A percentile compares a stretch with the other conserved stretches of the same genome.
Conservation (phyloP, 495 filamentous ascomycete species). For the Bacidia rubella region DNA sequence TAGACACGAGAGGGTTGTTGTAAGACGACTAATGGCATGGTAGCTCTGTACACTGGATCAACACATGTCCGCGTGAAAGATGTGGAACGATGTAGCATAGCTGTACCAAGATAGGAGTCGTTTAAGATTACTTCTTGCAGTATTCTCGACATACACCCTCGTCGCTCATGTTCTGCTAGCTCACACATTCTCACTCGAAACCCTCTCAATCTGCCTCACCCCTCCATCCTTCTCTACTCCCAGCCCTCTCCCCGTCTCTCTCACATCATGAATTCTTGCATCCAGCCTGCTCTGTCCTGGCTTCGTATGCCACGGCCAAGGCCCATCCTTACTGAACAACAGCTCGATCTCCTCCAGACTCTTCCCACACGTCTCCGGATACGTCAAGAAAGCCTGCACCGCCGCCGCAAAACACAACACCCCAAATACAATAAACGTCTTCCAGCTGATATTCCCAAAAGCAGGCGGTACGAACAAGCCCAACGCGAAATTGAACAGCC, state of each 20-base stretch:
- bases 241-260: neutral
- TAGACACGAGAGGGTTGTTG: too few relatives aligned
- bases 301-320: constrained; percentile 45
- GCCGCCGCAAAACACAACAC: constrained; percentile 51
- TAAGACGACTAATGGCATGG: too few relatives aligned
- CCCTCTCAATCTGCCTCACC: too few relatives aligned
- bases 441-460: constrained; percentile 60
- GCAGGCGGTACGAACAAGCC: constrained; percentile 57
- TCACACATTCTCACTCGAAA: too few relatives aligned
- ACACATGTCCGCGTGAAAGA: too few relatives aligned
- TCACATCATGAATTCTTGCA: constrained; percentile 12
- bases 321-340: constrained; percentile 43
- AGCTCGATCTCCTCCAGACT: constrained; percentile 57
- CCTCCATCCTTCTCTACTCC: neutral
- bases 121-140: too few relatives aligned
- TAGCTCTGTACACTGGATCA: too few relatives aligned
- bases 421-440: constrained; percentile 63
- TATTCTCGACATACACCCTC: too few relatives aligned
- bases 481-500: constrained; percentile 66
- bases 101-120: too few relatives aligned
- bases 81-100: too few relatives aligned
- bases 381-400: constrained; percentile 51
- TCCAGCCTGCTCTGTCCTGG: constrained; percentile 27
- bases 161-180: too few relatives aligned
- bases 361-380: constrained; percentile 58